phyloP scores from a whole-genome alignment of 1,284 basidiomycete species.

The Cryptococcus wingfieldii region DNA sequence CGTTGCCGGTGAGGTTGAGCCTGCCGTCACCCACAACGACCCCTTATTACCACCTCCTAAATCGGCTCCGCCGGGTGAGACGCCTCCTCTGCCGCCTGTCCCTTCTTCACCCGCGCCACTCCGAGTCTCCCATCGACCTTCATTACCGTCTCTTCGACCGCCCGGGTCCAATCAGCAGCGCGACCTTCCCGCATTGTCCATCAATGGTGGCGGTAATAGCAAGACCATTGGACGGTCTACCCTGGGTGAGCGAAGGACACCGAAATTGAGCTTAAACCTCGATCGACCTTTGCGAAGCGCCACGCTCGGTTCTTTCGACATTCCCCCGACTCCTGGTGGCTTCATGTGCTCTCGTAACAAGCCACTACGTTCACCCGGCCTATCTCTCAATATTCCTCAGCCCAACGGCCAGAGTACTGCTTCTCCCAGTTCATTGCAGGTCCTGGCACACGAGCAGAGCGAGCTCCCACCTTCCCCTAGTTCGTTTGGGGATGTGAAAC shows the following conservation, averaged over 20 bases:
- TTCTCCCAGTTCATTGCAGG: conserved; percentile 21
- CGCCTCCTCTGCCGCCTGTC: conserved; percentile 15
- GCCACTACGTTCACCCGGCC: conserved; percentile 10
- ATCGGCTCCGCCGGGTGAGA: conserved; percentile 15
- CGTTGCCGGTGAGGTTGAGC: conserved; percentile 8
- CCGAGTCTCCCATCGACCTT: conserved; percentile 22
- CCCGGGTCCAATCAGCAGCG: conserved; percentile 10
- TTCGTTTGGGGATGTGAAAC: conserved; percentile 25
- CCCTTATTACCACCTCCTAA: conserved; percentile 12
- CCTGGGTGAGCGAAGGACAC: conserved; percentile 20
- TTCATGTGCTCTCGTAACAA: not conserved
- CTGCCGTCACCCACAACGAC: too few relatives aligned
- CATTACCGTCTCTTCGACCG: conserved; percentile 26
- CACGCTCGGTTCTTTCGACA: conserved; percentile 17
- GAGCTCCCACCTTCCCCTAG: conserved; percentile 33
- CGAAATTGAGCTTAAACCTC: conserved; percentile 40
- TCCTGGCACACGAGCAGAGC: conserved; percentile 24
- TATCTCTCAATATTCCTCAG: conserved; percentile 12
- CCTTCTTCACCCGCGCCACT: conserved; percentile 7
- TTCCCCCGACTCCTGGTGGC: conserved; percentile 7
- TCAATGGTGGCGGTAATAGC: conserved; percentile 7
- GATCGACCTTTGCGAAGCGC: conserved; percentile 24
- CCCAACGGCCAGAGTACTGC: not conserved
- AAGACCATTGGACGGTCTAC: not conserved
- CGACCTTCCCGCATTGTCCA: conserved; percentile 27